Percentiles rank a stretch among this genome's conserved stretches.
These are phyloP conservation scores for Lipomyces orientalis DNA, from an alignment of 805 yeast genomes.

Conservation along the genomic window DNA sequence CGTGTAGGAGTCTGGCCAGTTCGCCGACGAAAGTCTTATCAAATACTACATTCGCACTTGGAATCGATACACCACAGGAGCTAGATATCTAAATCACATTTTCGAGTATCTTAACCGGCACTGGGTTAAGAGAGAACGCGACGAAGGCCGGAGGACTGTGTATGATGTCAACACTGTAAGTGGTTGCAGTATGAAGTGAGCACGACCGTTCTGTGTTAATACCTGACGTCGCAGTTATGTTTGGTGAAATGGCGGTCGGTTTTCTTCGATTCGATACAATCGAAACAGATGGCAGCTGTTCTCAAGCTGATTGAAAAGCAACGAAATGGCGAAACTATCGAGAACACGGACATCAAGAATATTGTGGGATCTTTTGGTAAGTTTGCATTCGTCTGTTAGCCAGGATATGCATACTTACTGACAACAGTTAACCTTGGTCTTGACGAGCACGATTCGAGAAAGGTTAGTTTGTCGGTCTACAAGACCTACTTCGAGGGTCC, in stretches of 20 bases:
- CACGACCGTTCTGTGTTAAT: background rate
- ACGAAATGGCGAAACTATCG: constrained; percentile 77
- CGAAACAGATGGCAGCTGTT: constrained; percentile 68
- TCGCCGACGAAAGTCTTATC: constrained; percentile 68
- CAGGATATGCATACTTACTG: background rate
- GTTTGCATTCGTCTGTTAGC: background rate
- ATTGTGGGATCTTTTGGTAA: constrained; percentile 75
- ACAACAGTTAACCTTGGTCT: constrained; percentile 75
- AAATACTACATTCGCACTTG: constrained; percentile 86
- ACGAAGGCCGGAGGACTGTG: constrained; percentile 87
- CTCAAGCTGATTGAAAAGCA: constrained; percentile 76
- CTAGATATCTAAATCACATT: constrained; percentile 87
- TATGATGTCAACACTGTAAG: constrained; percentile 81
- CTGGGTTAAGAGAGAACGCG: constrained; percentile 96
- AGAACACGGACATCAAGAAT: constrained; percentile 65
- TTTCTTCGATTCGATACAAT: constrained; percentile 72
- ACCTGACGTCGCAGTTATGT: constrained; percentile 53
- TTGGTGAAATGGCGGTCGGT: constrained; percentile 85
- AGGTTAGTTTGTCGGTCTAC: constrained; percentile 81
- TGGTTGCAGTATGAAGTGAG: background rate
- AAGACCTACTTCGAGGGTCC: constrained; percentile 76
- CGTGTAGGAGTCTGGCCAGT: constrained; percentile 50
- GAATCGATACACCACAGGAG: constrained; percentile 89
- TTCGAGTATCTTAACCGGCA: constrained; percentile 95
- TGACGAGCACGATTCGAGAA: constrained; percentile 86